Conservation (phyloP, 139 green algal species). For the Bryopsis sp. region DNA sequence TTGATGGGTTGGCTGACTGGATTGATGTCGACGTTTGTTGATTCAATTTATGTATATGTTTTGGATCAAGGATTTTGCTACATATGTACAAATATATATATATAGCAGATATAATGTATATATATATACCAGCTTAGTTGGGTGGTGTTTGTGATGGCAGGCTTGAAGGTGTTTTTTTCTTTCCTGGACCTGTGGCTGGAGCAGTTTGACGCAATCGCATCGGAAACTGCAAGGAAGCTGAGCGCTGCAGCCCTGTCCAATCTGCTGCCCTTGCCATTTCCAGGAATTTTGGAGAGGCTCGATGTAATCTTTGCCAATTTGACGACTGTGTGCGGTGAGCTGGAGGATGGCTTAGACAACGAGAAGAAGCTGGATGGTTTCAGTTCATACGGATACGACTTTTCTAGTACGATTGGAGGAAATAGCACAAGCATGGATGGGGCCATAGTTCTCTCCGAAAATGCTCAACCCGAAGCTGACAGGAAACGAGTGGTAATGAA, state of each 20-base stretch:
- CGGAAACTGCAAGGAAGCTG: conserved; percentile 50
- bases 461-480: conserved; percentile 28
- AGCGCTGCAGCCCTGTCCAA: conserved; percentile 55
- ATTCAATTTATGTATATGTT: too few relatives aligned
- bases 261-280: conserved; percentile 41
- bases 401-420: neutral
- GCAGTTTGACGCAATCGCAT: conserved; percentile 37
- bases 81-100: too few relatives aligned
- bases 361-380: conserved; percentile 13
- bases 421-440: conserved; percentile 17
- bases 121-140: too few relatives aligned
- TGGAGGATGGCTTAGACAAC: conserved; percentile 12
- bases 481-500: conserved; percentile 16
- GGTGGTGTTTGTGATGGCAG: neutral
- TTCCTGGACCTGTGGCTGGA: conserved; percentile 56
- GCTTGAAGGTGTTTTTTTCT: neutral
- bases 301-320: conserved; percentile 29
- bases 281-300: conserved; percentile 29
- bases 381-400: conserved; percentile 6
- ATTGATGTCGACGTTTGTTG: too few relatives aligned
- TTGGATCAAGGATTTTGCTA: too few relatives aligned
- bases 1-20: too few relatives aligned
- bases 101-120: too few relatives aligned
- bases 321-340: conserved; percentile 47
- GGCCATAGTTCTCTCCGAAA: conserved; percentile 22